Evolutionary conservation across 1,284 basidiomycete species (phyloP), one percentile per base, ranked within the genome.

Genomic region (Porodaedalea pini): DNA sequence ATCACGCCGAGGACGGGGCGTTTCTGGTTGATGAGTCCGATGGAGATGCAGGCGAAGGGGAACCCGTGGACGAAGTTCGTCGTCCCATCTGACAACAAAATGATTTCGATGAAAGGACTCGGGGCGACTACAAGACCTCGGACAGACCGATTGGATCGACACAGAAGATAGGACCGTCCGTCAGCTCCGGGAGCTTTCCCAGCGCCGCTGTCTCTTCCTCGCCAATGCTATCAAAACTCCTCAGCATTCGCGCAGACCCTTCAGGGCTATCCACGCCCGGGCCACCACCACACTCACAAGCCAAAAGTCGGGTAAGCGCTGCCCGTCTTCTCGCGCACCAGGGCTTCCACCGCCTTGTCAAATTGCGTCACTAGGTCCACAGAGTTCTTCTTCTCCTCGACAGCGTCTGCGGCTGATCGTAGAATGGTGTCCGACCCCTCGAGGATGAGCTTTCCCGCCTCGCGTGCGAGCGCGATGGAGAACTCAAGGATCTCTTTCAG

Each of bases 341-440:
- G 78, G 63, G 90, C 86, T 70, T 98, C 95, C 11, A 97, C 94
- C 37, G 80, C 85, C 60, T 97, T 90, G 72, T 99, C 95, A 67
- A 93, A 97, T 73, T 98, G 91, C 0, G 96, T 98, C n/a, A 98
- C 96, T 37, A 98, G 78, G 72, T 95, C 93, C 15, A 94, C 92
- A 7, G 90, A 86, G 69, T 95, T 95, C 71, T 90, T 88, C 80
- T 95, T 96, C 77, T 92, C 86, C 64, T 83, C 83, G 53, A 92
- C 77, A 64, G 79, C 78, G 8, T 78, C 75, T 27, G 77, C 70
- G 5, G 79, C 72, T 2, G 76, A 71, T 0, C 73, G 72, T 58
- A 81, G 81, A 65, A 91, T 90, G 27, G 83, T 86, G 49, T 81
- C 77, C 10, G 89, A 88, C 61, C 89, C 88, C 69, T 88, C 79